A percentile compares a stretch with the other conserved stretches of the same genome.
These are phyloP conservation scores for Phoma herbarum DNA, from an alignment of 2,329 filamentous ascomycete species.

Conservation along the genomic window DNA sequence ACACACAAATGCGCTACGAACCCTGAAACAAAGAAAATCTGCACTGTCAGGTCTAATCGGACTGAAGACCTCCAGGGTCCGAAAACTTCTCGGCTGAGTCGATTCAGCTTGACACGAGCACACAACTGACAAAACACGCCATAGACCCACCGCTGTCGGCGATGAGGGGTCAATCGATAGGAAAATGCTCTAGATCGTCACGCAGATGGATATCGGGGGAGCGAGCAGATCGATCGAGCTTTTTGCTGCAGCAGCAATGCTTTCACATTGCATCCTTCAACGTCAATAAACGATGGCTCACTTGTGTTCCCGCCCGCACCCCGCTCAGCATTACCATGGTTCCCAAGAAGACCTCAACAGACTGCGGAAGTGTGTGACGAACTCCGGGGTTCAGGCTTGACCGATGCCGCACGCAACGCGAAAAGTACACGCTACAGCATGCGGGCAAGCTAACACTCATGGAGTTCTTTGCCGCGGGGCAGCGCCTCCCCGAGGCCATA, in stretches of 20 bases:
- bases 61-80: slow-evolving; percentile 4
- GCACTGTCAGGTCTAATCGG: slow-evolving; percentile 18
- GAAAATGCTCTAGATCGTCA: slow-evolving; percentile 1
- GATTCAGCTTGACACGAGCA: slow-evolving; percentile 13
- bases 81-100: slow-evolving; percentile 13
- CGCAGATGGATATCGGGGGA: background rate
- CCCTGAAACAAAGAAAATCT: slow-evolving; percentile 27
- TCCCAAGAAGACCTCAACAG: slow-evolving; percentile 19
- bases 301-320: slow-evolving; percentile 11
- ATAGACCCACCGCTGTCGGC: slow-evolving; percentile 8
- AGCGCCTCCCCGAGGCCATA: slow-evolving; percentile 9
- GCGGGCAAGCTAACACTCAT: slow-evolving; percentile 2
- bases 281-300: background rate
- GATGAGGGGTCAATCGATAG: slow-evolving; percentile 9
- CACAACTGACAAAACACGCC: background rate
- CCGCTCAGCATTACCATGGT: slow-evolving; percentile 27
- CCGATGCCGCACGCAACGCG: slow-evolving; percentile 9
- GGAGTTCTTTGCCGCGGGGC: slow-evolving; percentile 8
- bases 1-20: slow-evolving; percentile 25
- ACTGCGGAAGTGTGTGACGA: slow-evolving; percentile 1
- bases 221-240: slow-evolving; percentile 2
- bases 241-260: background rate
- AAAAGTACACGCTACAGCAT: slow-evolving; percentile 17
- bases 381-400: slow-evolving; percentile 7
- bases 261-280: background rate